Evolutionary conservation across 768 basidiomycete species (phyloP), one percentile per base, ranked within the genome.

Genomic region (Tylopilus plumbeoviolaceoides): DNA sequence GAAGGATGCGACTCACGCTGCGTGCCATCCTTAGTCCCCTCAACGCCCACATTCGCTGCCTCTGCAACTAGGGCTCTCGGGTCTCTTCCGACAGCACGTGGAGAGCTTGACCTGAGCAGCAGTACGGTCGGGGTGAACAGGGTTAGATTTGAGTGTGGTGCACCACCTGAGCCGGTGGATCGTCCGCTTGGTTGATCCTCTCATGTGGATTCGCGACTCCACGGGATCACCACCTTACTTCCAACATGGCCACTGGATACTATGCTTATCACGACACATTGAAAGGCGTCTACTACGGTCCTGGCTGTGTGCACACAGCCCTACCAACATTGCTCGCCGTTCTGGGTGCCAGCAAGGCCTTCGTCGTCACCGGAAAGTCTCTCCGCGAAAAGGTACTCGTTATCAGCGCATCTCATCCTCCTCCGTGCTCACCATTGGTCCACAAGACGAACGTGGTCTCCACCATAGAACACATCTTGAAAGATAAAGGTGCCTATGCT

Each of bases 311-410:
- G 35, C 72, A 65, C 46, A 83, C 79, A 0, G 84, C 84, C 11
- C 75, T 91, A 36, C 86, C 86, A 7, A 79, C 78, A 61, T 68
- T 90, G 14, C 71, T 89, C 53, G 58, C 75, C 21, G 66, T 64
- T 9, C 60, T 90, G 33, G 78, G 77, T 21, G 80, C 74, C 27
- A 81, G 75, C 63, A 87, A 80, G 67, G 89, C 82, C 3, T 66
- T 91, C 27, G 65, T 91, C 49, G 77, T 91, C 43, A 91, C 89
- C 3, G 88, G 89, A 27, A 83, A 72, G 63, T 86, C 79, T 53
- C 73, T 91, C 30, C 69, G 80, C 52, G 70, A 79, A 21, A 89
- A 89, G 80, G 87, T 67, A 43, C 31, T 17, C 10, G 21, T 43
- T 1, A 39, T 30, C 60, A 44, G 28, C 47, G 48, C 15, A 11